phyloP scores from a whole-genome alignment of 495 filamentous ascomycete genomes.

The Tuber umbilicatum region DNA sequence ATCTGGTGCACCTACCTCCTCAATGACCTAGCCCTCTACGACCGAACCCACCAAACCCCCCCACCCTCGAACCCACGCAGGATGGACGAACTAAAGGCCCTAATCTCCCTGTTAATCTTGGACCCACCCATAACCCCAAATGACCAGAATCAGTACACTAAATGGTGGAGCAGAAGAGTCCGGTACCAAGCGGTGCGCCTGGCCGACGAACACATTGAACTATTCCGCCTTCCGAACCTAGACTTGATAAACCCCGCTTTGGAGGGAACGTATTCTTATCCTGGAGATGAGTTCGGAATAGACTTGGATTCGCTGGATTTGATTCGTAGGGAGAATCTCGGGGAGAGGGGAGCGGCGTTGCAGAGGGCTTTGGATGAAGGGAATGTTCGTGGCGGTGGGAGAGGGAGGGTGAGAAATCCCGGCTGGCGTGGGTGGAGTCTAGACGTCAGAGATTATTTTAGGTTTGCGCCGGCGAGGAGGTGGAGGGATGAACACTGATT shows the following conservation, averaged over 20 bases:
- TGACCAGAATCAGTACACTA: neutral
- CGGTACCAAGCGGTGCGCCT: neutral
- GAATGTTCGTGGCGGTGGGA: neutral
- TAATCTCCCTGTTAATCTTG: neutral
- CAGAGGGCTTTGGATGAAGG: neutral
- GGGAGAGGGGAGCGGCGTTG: neutral
- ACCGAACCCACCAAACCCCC: neutral
- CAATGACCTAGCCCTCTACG: neutral
- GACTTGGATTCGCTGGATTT: neutral
- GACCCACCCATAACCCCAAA: neutral
- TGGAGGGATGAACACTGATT: neutral
- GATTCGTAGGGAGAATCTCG: neutral
- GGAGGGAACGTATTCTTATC: neutral
- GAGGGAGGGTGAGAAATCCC: neutral
- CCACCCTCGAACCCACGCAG: neutral
- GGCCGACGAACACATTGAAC: neutral
- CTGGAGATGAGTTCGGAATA: neutral
- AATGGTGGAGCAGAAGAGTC: neutral
- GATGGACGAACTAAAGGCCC: neutral
- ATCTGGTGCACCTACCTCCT: slow-evolving; percentile 1
- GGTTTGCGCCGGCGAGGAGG: neutral
- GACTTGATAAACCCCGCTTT: neutral
- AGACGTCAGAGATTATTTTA: neutral
- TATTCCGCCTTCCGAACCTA: neutral
- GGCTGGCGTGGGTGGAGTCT: neutral